phyloP scores from a whole-genome alignment of 495 filamentous ascomycete species.

The Clavariopsis aquatica region DNA sequence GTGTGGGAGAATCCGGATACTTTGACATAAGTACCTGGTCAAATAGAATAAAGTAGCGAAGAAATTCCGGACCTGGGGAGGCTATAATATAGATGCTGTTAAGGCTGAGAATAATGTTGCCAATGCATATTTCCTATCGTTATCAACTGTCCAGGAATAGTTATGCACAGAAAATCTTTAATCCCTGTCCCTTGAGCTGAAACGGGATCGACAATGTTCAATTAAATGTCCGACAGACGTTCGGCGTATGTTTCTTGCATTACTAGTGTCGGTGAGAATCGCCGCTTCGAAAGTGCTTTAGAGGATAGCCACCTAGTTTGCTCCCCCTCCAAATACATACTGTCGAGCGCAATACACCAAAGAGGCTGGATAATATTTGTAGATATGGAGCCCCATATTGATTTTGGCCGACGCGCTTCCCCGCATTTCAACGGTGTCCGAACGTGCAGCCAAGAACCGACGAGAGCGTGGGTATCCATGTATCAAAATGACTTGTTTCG shows the following conservation, averaged over 20 bases:
- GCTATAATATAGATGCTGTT: neutral
- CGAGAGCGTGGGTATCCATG: slow-evolving; percentile 2
- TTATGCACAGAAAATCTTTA: slow-evolving; percentile 13
- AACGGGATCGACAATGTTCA: slow-evolving; percentile 25
- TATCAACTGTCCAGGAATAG: slow-evolving; percentile 17
- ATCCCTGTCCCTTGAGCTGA: slow-evolving; percentile 14
- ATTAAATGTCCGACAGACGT: slow-evolving; percentile 29
- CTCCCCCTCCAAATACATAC: neutral
- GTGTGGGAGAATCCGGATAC: slow-evolving; percentile 8
- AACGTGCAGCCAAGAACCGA: neutral
- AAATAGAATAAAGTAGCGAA: slow-evolving; percentile 3
- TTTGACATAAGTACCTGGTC: slow-evolving; percentile 8
- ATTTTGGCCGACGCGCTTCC: slow-evolving; percentile 11
- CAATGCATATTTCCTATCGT: slow-evolving; percentile 28
- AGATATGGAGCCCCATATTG: neutral
- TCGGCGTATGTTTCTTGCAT: slow-evolving; percentile 24
- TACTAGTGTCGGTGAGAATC: slow-evolving; percentile 1
- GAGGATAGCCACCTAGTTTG: neutral
- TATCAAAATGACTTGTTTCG: neutral
- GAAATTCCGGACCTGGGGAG: neutral
- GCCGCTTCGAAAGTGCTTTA: neutral
- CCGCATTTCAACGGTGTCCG: slow-evolving; percentile 16
- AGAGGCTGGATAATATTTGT: neutral
- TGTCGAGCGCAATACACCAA: neutral
- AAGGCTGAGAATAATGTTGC: neutral